These are phyloP conservation scores for Globisporangium parvum DNA, from an alignment of 352 stramenopile genomes.

Conservation along the genomic window DNA sequence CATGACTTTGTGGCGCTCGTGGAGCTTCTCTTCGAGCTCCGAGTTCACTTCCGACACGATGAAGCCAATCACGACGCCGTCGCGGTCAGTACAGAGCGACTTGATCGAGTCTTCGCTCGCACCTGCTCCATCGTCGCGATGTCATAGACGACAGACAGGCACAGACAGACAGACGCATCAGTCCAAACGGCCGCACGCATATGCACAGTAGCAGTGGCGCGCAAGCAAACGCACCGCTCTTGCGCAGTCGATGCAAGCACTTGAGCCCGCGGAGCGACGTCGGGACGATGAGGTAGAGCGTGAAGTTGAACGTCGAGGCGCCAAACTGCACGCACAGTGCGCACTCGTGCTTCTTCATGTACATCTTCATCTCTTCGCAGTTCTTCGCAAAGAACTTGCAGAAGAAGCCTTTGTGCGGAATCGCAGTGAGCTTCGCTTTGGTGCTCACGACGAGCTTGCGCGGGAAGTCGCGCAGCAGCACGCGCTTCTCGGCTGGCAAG, in stretches of 20 bases:
- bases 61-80: conserved; percentile 83
- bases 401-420: conserved; percentile 85
- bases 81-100: conserved; percentile 76
- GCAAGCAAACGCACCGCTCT: conserved; percentile 44
- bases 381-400: conserved; percentile 88
- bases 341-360: conserved; percentile 86
- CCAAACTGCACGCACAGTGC: conserved; percentile 79
- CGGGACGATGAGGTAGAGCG: conserved; percentile 75
- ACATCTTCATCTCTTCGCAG: conserved; percentile 79
- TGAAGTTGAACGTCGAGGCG: conserved; percentile 80
- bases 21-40: conserved; percentile 74
- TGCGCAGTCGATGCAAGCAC: conserved; percentile 75
- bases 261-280: conserved; percentile 57
- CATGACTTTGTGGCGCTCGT: conserved; percentile 74
- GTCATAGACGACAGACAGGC: neutral
- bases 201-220: neutral
- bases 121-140: conserved; percentile 22
- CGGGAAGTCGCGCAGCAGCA: conserved; percentile 70
- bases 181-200: neutral
- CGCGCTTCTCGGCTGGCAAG: conserved; percentile 75
- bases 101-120: conserved; percentile 78
- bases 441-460: conserved; percentile 68
- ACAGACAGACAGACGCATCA: no score
- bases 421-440: conserved; percentile 69
- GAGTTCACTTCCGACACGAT: conserved; percentile 85